Percentiles rank a stretch among this genome's conserved stretches.
These are phyloP conservation scores for Nyssa sinensis DNA, from an alignment of 148 eudicot genomes.

Conservation along the genomic window DNA sequence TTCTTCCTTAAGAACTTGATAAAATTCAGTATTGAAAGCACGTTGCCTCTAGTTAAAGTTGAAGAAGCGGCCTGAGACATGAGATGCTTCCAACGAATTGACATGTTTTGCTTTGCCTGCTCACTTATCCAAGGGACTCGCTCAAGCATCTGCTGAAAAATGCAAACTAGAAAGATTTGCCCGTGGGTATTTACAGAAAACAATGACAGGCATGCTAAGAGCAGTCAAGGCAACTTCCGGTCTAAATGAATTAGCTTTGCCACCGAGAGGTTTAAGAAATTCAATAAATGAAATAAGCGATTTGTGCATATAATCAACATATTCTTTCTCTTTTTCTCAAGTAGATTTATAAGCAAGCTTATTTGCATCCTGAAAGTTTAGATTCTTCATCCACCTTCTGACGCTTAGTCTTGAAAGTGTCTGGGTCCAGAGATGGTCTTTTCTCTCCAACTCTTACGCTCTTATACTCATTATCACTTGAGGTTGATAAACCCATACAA, in stretches of 20 bases:
- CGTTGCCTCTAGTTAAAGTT: too few relatives aligned
- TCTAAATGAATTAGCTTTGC: constrained; percentile 23
- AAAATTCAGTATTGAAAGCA: too few relatives aligned
- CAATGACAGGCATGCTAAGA: constrained; percentile 65
- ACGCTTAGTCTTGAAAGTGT: constrained; percentile 41
- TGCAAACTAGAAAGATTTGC: constrained; percentile 35
- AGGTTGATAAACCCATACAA: constrained; percentile 21
- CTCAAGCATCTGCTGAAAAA: constrained; percentile 41
- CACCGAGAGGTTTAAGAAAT: constrained; percentile 53
- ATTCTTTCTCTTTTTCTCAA: constrained; percentile 33
- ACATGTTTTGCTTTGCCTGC: too few relatives aligned
- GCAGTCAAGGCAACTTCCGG: constrained; percentile 58
- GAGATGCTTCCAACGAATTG: too few relatives aligned
- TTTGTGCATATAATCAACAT: constrained; percentile 41
- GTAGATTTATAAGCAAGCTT: constrained; percentile 18
- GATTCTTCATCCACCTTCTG: constrained; percentile 42
- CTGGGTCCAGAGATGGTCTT: constrained; percentile 46
- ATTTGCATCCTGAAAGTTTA: constrained; percentile 30
- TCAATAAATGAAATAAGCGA: constrained; percentile 47
- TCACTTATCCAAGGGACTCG: constrained; percentile 82
- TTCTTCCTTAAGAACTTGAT: too few relatives aligned
- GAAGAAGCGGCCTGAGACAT: too few relatives aligned
- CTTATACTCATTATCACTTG: constrained; percentile 23
- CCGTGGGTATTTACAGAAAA: constrained; percentile 55
- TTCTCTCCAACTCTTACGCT: constrained; percentile 51